phyloP scores from a whole-genome alignment of 306 rosid species.

The Trifolium dubium region DNA sequence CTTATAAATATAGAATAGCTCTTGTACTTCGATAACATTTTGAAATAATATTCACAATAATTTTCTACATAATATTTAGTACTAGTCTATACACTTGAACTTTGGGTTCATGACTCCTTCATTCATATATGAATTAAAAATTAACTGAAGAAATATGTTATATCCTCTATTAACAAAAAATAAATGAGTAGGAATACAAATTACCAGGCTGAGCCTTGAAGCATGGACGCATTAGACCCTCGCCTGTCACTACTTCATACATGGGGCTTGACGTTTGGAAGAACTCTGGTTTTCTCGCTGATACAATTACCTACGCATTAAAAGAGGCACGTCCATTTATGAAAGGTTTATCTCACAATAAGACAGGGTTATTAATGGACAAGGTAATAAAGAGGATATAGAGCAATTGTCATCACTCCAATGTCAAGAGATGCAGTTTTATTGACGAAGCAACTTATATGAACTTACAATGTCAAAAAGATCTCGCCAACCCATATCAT shows the following conservation, averaged over 20 bases:
- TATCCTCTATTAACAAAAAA: too few species aligned
- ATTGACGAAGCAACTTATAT: constrained; percentile 15
- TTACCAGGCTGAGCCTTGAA: constrained; percentile 89
- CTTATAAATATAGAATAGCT: too few species aligned
- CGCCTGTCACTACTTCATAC: constrained; percentile 98
- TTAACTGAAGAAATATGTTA: too few species aligned
- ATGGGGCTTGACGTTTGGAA: constrained; percentile 91
- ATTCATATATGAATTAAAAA: too few species aligned
- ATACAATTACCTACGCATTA: constrained; percentile 77
- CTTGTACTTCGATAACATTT: too few species aligned
- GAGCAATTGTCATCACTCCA: constrained; percentile 25
- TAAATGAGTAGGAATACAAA: background rate
- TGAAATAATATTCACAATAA: too few species aligned
- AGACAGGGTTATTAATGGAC: constrained; percentile 16
- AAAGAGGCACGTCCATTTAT: constrained; percentile 21
- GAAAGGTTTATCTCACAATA: constrained; percentile 21
- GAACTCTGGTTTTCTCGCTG: constrained; percentile 98
- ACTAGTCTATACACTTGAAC: too few species aligned
- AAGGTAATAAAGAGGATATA: constrained; percentile 13
- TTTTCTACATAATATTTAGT: too few species aligned
- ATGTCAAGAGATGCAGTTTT: constrained; percentile 1
- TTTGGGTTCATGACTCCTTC: too few species aligned
- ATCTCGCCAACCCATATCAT: constrained; percentile 95
- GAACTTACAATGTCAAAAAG: constrained; percentile 92
- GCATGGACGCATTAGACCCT: constrained; percentile 96